Base-by-base conservation (phyloP, 148 eudicot species). In the Hydrangea macrophylla region DNA sequence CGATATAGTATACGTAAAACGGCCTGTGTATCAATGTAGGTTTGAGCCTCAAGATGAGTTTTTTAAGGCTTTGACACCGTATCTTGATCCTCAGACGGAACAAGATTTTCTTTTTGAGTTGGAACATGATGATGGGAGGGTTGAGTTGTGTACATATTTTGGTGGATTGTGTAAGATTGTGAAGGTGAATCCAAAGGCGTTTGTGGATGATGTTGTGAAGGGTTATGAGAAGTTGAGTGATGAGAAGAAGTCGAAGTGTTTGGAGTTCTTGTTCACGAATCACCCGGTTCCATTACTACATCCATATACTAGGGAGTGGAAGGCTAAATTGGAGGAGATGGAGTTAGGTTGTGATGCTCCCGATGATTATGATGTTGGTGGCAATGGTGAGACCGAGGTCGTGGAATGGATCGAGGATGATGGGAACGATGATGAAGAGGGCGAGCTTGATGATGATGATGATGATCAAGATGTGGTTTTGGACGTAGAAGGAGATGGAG, bases 341-440 rank as follows among this genome's bases (percentile, higher is more conserved):
- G 98, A 93, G 83, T 66, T 93, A 81, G 98, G 98, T 56, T 93
- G 98, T 82, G 98, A 93, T 72, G 96, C 96, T 15, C 92, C 96
- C 0, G 97, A 92, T 69, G 89, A 84, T 11, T 87, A 86, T 35
- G 90, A 79, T 28, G 82, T 65, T 55, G 72, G 23, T 58, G 13
- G 51, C 9, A 30, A 27, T 0, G 83, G 74, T 26, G 85, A 76
- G 48, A 62, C 54, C 55, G 90, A 81, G 67, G 80, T 85, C 27
- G 58, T 73, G 22, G 98, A 93, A 55, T 93, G 98, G 98, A 64
- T 80, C 37, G 98, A 93, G 65, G 94, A n/a, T 45, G 79, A 39
- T 2, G 76, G 61, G 18, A 65, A 69, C 3, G 78, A 74, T 60
- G 80, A 78, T 45, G 81, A 51, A 10, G 77, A 45, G n/a, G 74